Evolutionary conservation across 345 rosid species (phyloP), one percentile per base, ranked within the genome.

Genomic region (Geranium rotundifolium): DNA sequence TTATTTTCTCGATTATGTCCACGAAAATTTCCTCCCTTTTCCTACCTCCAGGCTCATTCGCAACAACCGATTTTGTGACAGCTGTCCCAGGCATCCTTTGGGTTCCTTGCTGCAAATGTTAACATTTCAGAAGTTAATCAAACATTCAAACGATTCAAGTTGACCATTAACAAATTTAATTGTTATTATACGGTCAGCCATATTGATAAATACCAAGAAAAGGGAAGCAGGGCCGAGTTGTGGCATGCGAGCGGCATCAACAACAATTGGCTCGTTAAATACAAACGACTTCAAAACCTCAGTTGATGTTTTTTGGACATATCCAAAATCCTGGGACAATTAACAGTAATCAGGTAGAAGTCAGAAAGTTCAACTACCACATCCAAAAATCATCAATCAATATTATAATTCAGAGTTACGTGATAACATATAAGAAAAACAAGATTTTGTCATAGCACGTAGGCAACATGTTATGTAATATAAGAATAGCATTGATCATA

Each of bases 81-180:
- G 99, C 99, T 19, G 89, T 88, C 64, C 97, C 97, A 17, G 99
- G 99, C 97, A 93, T 88, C 76, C 96, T 77, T 81, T 93, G 88
- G 65, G 75, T 75, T 64, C 99, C 96, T 85, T 93, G 96, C 97
- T 93, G 86, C 78, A 81, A 34, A 34, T 8, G 10, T 34, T 5
- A 34, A 34, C 6, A 34, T 34, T 34, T 34, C 41, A 34, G 6
- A 34, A 34, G 41, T 34, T 34, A 34, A 34, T 34, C 41, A 34
- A 34, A 34, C 41, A 34, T 34, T 5, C 10, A 34, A 34, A 34
- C 41, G 0, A 34, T 34, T 34, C 41, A 34, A 34, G 41, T 34
- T 34, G 41, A 34, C 7, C 41, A 34, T 34, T 8, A 34, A 8
- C 41, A 34, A 8, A 34, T 4, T 4, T 8, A 34, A 34, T 8